These are phyloP conservation scores for Moricandia moricandioides DNA, from an alignment of 345 rosid genomes.

Conservation along the genomic window DNA sequence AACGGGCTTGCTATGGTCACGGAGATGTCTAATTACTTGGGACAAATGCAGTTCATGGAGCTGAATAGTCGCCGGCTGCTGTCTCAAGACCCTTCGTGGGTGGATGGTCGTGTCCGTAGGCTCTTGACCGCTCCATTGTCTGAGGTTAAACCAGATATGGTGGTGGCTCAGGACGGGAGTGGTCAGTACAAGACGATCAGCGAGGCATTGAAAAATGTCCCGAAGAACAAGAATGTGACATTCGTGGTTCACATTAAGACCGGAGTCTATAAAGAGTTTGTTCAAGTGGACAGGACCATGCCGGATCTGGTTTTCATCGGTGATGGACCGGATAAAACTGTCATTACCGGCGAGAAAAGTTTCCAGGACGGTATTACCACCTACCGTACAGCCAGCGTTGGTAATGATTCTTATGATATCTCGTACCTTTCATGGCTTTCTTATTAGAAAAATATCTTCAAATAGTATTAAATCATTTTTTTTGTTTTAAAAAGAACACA, in stretches of 20 bases:
- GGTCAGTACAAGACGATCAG: slow-evolving; percentile 59
- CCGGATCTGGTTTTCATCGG: slow-evolving; percentile 51
- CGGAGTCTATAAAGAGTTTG: slow-evolving; percentile 58
- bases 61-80: slow-evolving; percentile 31
- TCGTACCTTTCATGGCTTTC: neutral
- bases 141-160: slow-evolving; percentile 41
- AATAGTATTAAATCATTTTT: neutral
- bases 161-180: slow-evolving; percentile 80
- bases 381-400: slow-evolving; percentile 59
- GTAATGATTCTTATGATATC: slow-evolving; percentile 37
- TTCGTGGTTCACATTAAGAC: slow-evolving; percentile 62
- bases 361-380: slow-evolving; percentile 55
- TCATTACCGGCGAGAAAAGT: slow-evolving; percentile 51
- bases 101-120: slow-evolving; percentile 27
- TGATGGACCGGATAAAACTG: slow-evolving; percentile 66
- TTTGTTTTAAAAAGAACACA: neutral
- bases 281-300: slow-evolving; percentile 41
- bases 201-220: slow-evolving; percentile 47
- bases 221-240: slow-evolving; percentile 35
- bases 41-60: slow-evolving; percentile 24
- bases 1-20: slow-evolving; percentile 64
- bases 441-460: neutral
- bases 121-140: slow-evolving; percentile 31
- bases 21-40: slow-evolving; percentile 42
- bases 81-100: slow-evolving; percentile 36